Conservation (phyloP, 108 stramenopile species). For the Cyclotella cryptica region DNA sequence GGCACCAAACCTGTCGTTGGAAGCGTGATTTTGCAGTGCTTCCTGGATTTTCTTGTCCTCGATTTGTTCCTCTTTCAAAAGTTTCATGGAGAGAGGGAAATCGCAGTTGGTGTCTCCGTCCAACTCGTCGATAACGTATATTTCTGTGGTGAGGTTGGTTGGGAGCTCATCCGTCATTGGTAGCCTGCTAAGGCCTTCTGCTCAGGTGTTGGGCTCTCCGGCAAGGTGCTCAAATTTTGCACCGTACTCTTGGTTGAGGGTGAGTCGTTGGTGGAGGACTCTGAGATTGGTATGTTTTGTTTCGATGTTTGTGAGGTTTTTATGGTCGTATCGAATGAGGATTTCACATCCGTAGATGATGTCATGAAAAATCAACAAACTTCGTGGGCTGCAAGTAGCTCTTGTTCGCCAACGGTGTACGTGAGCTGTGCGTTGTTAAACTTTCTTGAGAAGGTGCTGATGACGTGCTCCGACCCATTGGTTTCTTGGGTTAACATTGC, state of each 20-base stretch:
- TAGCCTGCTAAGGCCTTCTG: conserved; percentile 11
- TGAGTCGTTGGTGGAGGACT: neutral
- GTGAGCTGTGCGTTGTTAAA: conserved; percentile 45
- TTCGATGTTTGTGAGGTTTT: neutral
- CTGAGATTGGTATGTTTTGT: conserved; percentile 8
- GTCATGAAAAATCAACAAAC: conserved; percentile 17
- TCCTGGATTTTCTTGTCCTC: neutral
- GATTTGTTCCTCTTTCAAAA: conserved; percentile 5
- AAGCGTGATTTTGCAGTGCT: no score
- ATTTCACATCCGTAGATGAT: conserved; percentile 26
- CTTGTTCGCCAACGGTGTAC: conserved; percentile 54
- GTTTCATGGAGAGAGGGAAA: conserved; percentile 17
- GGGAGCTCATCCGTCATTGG: conserved; percentile 4
- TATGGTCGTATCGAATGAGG: conserved; percentile 11
- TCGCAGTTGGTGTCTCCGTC: neutral
- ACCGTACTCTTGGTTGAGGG: conserved; percentile 6
- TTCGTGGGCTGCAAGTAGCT: conserved; percentile 47
- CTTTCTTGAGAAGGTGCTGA: conserved; percentile 35
- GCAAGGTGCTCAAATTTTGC: conserved; percentile 1
- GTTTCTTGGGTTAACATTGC: conserved; percentile 45
- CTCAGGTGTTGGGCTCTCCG: conserved; percentile 22
- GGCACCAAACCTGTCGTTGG: no score
- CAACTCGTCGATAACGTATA: conserved; percentile 4
- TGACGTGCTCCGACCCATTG: conserved; percentile 2
- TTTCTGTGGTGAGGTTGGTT: neutral